phyloP scores from a whole-genome alignment of 2,329 filamentous ascomycete genomes.

The Colletotrichum destructivum region DNA sequence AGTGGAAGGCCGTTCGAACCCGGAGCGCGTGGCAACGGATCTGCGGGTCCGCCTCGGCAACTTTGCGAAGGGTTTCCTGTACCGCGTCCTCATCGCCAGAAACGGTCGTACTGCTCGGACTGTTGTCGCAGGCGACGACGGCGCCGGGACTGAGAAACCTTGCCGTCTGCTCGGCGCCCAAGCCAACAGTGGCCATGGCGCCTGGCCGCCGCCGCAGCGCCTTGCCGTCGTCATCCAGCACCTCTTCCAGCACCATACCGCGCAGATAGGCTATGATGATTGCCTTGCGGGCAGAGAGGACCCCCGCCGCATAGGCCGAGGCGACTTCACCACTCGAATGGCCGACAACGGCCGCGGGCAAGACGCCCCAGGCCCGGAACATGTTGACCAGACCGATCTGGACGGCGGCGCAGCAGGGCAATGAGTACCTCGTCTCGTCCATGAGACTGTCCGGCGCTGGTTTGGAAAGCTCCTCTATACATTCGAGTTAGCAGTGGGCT shows the following conservation, averaged over 20 bases:
- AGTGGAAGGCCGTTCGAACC: slow-evolving; percentile 23
- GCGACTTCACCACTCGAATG: slow-evolving; percentile 62
- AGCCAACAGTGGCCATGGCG: background rate
- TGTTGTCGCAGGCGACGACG: slow-evolving; percentile 15
- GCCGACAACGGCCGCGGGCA: slow-evolving; percentile 54
- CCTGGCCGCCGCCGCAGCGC: background rate
- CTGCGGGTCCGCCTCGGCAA: background rate
- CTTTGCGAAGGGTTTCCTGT: background rate
- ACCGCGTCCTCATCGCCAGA: slow-evolving; percentile 15
- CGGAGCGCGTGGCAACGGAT: slow-evolving; percentile 32
- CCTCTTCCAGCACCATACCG: slow-evolving; percentile 5
- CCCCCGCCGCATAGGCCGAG: slow-evolving; percentile 57
- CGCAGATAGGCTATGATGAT: slow-evolving; percentile 53
- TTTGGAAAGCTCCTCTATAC: background rate
- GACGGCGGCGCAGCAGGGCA: slow-evolving; percentile 51
- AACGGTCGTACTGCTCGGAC: slow-evolving; percentile 3
- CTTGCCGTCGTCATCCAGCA: no score
- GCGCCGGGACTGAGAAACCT: background rate
- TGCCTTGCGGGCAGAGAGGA: slow-evolving; percentile 52
- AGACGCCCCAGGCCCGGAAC: slow-evolving; percentile 50
- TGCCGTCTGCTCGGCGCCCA: background rate
- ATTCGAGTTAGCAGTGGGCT: no score
- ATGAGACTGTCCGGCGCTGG: background rate
- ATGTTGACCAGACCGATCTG: slow-evolving; percentile 59
- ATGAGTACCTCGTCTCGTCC: slow-evolving; percentile 9